Conservation (phyloP, 306 rosid genomes). For the Prunus padus region DNA sequence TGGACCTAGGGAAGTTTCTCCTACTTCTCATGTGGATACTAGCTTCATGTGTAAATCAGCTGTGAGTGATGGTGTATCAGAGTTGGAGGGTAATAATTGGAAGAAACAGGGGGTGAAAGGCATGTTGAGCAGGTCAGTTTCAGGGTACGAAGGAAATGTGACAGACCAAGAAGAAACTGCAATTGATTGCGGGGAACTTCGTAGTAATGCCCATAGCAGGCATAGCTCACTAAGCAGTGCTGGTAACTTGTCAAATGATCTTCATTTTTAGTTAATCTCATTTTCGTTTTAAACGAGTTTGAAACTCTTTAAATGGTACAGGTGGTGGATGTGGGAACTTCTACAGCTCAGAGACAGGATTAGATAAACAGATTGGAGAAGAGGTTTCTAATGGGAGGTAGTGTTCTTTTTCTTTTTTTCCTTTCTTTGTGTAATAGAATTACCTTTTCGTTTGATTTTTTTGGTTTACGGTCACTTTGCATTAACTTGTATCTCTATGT, state of each 20-base stretch:
- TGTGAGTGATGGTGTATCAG: slow-evolving; percentile 29
- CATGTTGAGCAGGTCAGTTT: slow-evolving; percentile 33
- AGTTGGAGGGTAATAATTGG: slow-evolving; percentile 47
- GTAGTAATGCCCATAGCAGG: slow-evolving; percentile 51
- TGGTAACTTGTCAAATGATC: slow-evolving; percentile 34
- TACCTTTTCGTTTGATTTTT: not conserved
- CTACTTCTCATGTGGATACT: slow-evolving; percentile 35
- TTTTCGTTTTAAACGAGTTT: slow-evolving; percentile 17
- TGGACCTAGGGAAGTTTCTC: slow-evolving; percentile 38
- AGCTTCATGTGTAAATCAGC: too few species aligned
- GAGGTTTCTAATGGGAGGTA: slow-evolving; percentile 65
- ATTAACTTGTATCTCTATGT: not conserved
- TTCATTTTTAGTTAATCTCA: slow-evolving; percentile 5
- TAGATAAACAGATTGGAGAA: slow-evolving; percentile 49
- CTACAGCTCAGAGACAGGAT: slow-evolving; percentile 47
- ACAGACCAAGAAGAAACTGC: slow-evolving; percentile 45
- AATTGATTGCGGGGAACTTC: slow-evolving; percentile 42
- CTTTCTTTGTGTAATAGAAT: not conserved
- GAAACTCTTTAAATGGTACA: slow-evolving; percentile 26
- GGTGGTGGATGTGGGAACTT: slow-evolving; percentile 64
- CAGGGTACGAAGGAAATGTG: slow-evolving; percentile 41
- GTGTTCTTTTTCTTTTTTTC: not conserved
- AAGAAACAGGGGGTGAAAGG: slow-evolving; percentile 43
- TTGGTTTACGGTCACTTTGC: not conserved
- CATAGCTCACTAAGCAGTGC: slow-evolving; percentile 66